phyloP scores from a whole-genome alignment of 2,329 filamentous ascomycete genomes.

The Thielaviopsis punctulata region DNA sequence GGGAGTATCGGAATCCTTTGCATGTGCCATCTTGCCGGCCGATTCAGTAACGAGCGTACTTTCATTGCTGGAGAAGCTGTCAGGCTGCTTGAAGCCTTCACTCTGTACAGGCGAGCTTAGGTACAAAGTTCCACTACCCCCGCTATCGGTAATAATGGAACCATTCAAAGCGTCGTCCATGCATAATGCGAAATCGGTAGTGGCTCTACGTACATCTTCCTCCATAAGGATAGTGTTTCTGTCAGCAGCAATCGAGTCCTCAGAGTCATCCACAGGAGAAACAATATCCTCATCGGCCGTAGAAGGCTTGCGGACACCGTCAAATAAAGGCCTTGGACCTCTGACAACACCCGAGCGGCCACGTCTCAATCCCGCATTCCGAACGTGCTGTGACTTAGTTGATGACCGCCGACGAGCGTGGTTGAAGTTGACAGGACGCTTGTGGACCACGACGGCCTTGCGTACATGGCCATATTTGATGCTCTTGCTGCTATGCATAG shows the following conservation, averaged over 20 bases:
- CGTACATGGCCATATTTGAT: constrained; percentile 1
- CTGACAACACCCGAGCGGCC: neutral
- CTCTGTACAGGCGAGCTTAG: constrained; percentile 9
- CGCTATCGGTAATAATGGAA: constrained; percentile 25
- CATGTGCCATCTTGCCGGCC: neutral
- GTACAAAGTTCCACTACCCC: neutral
- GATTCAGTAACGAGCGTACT: constrained; percentile 16
- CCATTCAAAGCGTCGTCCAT: constrained; percentile 81
- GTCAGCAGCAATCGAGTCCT: neutral
- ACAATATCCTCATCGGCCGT: neutral
- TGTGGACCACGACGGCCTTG: constrained; percentile 23
- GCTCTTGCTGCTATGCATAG: constrained; percentile 27
- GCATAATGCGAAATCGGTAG: constrained; percentile 50
- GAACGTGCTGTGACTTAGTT: neutral
- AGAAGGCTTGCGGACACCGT: neutral
- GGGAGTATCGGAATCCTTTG: neutral
- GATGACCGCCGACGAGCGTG: constrained; percentile 20
- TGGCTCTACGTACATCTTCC: neutral
- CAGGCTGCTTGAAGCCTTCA: constrained; percentile 4
- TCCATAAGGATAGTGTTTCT: neutral
- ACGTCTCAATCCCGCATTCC: neutral
- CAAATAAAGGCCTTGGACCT: neutral
- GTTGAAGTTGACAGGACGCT: constrained; percentile 38
- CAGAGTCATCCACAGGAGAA: neutral
- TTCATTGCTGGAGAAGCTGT: constrained; percentile 16